A percentile compares a stretch with the other conserved stretches of the same genome.
Conservation (phyloP, 202 grass and related monocot species). For the Dendrocalamus latiflorus region DNA sequence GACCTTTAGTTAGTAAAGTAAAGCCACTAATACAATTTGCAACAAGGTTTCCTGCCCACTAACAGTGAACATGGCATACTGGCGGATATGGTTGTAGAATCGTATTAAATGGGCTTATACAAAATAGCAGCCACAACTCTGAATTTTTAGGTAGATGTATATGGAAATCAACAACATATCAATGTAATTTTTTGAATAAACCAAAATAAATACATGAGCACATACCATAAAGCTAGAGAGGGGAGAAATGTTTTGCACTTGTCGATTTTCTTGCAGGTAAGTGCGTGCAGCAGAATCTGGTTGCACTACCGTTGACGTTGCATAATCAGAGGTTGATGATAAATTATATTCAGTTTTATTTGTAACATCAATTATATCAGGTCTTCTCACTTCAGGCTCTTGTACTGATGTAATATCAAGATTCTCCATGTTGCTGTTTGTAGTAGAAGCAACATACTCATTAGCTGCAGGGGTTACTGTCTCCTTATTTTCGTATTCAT, state of each 20-base stretch:
- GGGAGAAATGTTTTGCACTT: constrained; percentile 68
- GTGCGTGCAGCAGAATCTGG: constrained; percentile 46
- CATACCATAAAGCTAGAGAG: constrained; percentile 68
- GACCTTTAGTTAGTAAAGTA: neutral
- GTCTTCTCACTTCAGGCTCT: constrained; percentile 41
- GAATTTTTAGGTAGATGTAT: neutral
- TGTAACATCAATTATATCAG: constrained; percentile 41
- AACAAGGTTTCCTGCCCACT: neutral
- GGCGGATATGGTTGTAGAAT: neutral
- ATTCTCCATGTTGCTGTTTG: constrained; percentile 35
- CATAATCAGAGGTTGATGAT: constrained; percentile 44
- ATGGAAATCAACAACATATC: constrained; percentile 1
- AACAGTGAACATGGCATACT: neutral
- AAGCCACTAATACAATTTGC: constrained; percentile 1
- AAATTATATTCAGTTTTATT: constrained; percentile 47
- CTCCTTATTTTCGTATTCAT: constrained; percentile 47
- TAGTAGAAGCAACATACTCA: constrained; percentile 37
- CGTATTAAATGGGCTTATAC: neutral
- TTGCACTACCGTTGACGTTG: constrained; percentile 28
- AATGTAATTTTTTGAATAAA: neutral
- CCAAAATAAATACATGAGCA: constrained; percentile 3
- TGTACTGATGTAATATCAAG: constrained; percentile 30
- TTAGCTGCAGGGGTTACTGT: constrained; percentile 20
- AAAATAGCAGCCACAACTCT: neutral
- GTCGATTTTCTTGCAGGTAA: constrained; percentile 67